Conservation (phyloP, 441 rosid species). For the Adansonia grandidieri region DNA sequence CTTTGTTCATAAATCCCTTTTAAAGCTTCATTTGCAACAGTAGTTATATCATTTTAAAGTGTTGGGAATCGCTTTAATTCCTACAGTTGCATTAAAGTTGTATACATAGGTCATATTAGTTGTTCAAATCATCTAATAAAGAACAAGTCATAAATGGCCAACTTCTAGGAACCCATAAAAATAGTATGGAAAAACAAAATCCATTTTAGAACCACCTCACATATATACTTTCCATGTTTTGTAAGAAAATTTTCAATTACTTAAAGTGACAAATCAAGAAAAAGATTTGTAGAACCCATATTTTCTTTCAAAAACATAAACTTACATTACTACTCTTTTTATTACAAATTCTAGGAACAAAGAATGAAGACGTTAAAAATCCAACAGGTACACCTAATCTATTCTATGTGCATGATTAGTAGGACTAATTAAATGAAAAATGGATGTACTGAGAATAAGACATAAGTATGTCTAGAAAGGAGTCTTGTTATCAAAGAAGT, state of each 20-base stretch:
- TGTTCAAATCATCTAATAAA: constrained; percentile 7
- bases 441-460: not conserved
- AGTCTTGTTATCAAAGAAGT: not conserved
- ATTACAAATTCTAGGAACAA: not conserved
- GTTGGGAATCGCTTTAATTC: constrained; percentile 94
- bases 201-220: not conserved
- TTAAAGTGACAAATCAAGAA: not conserved
- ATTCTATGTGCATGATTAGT: not conserved
- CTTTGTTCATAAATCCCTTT: constrained; percentile 92
- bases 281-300: not conserved
- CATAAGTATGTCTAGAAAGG: not conserved
- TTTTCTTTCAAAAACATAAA: not conserved
- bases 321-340: not conserved
- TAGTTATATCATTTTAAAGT: constrained; percentile 78
- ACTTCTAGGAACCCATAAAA: constrained; percentile 8
- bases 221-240: not conserved
- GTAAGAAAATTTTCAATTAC: not conserved
- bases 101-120: not conserved
- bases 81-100: constrained; percentile 45
- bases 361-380: not conserved
- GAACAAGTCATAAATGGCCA: not conserved
- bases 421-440: not conserved
- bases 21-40: constrained; percentile 39
- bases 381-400: not conserved
- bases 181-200: constrained; percentile 3